Evolutionary conservation across 768 basidiomycete genomes (phyloP), one percentile per base, ranked within the genome.

Genomic region (Tylopilus rubrobrunneus): DNA sequence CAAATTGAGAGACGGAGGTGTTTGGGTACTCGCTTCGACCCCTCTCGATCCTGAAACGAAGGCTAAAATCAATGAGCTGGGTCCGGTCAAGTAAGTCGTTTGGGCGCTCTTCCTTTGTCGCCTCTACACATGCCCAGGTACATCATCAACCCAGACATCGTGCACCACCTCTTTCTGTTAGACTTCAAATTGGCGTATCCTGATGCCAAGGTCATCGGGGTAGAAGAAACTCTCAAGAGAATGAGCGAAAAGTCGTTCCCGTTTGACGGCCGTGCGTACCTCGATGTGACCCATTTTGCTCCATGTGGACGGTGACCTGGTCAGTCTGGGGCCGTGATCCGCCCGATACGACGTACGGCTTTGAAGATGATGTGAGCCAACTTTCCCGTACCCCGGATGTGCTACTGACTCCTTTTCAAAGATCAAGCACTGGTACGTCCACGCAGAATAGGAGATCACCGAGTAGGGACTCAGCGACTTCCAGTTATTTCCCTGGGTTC

Each of bases 1-100:
- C 61, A 82, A 78, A 68, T 75, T 94, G 23, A 70, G 71, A 37
- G 77, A 79, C 47, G 84, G 86, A 36, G 84, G 80, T 12, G 83
- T 94, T 27, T 94, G 89, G 83, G 76, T 93, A 12, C 74, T 92
- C n/a, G 91, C 89, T 0, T 92, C 89, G 1, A 86, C 86, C 8
- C 86, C 88, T 1, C 71, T 90, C 49, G 79, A 81, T 36, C 71
- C 73, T 3, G 82, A 82, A 27, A 92, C 89, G 3, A 85, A 85
- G 63, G 54, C 69, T 4, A 84, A 79, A 43, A 68, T 92, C 9
- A 75, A 81, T 44, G 74, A 77, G 25, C 71, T 93, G 2, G 89
- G 92, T 0, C 78, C 80, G 12, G 86, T 92, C 49, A 85, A 83
- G 83, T 86, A 50, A 27, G 27, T 48, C 23, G 1, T 17, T 48